Evolutionary conservation across 768 basidiomycete genomes (phyloP).

Genomic region (Hirschioporus abietinus): DNA sequence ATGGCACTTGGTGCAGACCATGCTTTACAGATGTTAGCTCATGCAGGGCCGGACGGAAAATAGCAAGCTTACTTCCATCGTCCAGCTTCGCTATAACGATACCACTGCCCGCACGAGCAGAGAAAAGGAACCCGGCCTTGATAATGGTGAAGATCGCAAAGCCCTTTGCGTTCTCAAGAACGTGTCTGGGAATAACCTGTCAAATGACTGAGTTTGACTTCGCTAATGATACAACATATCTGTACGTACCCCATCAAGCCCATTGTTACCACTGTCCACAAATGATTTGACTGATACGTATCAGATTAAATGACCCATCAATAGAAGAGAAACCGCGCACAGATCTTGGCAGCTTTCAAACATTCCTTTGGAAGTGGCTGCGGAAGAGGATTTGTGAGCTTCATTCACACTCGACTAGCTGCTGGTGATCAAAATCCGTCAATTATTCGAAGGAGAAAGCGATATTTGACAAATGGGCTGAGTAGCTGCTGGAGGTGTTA

Average conservation of each 20-base stretch:
- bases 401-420: slow-evolving; percentile 27
- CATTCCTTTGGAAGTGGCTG: slow-evolving; percentile 78
- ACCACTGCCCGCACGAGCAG: slow-evolving; percentile 78
- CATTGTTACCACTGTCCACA: slow-evolving; percentile 73
- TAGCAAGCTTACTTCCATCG: slow-evolving; percentile 63
- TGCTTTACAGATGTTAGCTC: slow-evolving; percentile 32
- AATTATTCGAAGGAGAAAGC: not conserved
- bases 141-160: slow-evolving; percentile 91
- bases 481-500: not conserved
- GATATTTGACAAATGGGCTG: not conserved
- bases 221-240: not conserved
- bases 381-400: slow-evolving; percentile 45
- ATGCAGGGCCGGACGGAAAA: slow-evolving; percentile 1
- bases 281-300: slow-evolving; percentile 67
- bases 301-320: slow-evolving; percentile 7
- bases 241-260: slow-evolving; percentile 66
- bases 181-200: slow-evolving; percentile 49
- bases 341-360: slow-evolving; percentile 81
- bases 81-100: slow-evolving; percentile 81
- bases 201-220: not conserved
- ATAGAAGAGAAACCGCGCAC: slow-evolving; percentile 35
- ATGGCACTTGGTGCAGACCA: slow-evolving; percentile 97
- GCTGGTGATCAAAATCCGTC: too few relatives aligned
- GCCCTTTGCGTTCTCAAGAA: slow-evolving; percentile 56
- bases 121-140: slow-evolving; percentile 65